phyloP scores from a whole-genome alignment of 805 yeast species.

The Wickerhamiella shivajii region DNA sequence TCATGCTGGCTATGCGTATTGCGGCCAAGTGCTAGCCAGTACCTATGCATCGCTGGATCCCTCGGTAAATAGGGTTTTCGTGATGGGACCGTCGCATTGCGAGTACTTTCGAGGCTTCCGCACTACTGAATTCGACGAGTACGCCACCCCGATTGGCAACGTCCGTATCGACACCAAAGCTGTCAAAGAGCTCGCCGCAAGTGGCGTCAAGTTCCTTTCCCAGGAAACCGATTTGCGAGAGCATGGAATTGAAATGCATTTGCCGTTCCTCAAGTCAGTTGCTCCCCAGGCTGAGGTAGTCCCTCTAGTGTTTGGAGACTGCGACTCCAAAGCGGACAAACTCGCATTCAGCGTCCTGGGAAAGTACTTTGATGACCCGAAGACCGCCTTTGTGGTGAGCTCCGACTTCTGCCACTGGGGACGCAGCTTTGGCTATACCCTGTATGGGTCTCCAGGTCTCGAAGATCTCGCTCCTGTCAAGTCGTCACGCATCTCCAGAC shows the following conservation, averaged over 20 bases:
- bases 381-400: constrained; percentile 61
- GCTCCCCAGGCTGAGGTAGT: constrained; percentile 36
- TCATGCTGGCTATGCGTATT: constrained; percentile 85
- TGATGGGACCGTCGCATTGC: constrained; percentile 90
- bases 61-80: constrained; percentile 46
- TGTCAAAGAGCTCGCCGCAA: constrained; percentile 1
- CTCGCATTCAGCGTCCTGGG: constrained; percentile 28
- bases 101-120: constrained; percentile 56
- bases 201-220: constrained; percentile 16
- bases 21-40: constrained; percentile 65
- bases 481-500: constrained; percentile 19
- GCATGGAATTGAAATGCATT: constrained; percentile 91
- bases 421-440: constrained; percentile 42
- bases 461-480: constrained; percentile 3
- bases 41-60: constrained; percentile 60
- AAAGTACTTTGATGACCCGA: constrained; percentile 39
- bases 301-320: constrained; percentile 68
- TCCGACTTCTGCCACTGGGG: constrained; percentile 98
- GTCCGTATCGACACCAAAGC: constrained; percentile 46
- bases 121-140: constrained; percentile 35
- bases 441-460: constrained; percentile 29
- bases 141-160: constrained; percentile 75
- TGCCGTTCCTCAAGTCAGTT: constrained; percentile 48
- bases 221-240: constrained; percentile 62
- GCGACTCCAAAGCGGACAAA: constrained; percentile 32